A percentile compares a stretch with the other conserved stretches of the same genome.
Evolutionary conservation across 371 early-diverging fungal species (phyloP).

Genomic region (Catenaria anguillulae): DNA sequence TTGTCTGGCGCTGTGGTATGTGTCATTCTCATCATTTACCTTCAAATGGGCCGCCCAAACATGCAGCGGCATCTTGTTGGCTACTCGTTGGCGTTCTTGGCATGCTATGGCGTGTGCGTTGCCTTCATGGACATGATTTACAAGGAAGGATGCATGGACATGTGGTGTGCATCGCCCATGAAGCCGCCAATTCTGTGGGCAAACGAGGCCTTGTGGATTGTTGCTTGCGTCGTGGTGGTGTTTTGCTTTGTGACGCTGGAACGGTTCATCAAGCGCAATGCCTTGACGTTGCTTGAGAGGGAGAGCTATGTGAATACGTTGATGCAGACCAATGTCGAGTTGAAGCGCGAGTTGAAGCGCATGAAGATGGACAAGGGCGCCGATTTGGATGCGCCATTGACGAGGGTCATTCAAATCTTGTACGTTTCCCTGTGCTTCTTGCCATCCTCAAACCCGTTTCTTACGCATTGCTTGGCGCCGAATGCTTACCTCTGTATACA

Average conservation of each 20-base stretch:
- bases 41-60: slow-evolving; percentile 23
- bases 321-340: slow-evolving; percentile 25
- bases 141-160: slow-evolving; percentile 11
- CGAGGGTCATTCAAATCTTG: slow-evolving; percentile 22
- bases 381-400: slow-evolving; percentile 29
- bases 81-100: slow-evolving; percentile 14
- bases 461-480: no score
- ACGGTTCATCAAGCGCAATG: slow-evolving; percentile 24
- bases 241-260: slow-evolving; percentile 17
- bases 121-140: slow-evolving; percentile 16
- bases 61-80: slow-evolving; percentile 17
- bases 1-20: slow-evolving; percentile 25
- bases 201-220: slow-evolving; percentile 17
- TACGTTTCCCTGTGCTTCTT: background rate
- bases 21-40: slow-evolving; percentile 23
- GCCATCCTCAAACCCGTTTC: no score
- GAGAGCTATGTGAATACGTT: slow-evolving; percentile 22
- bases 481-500: no score
- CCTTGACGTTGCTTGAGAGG: slow-evolving; percentile 22
- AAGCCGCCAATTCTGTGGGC: slow-evolving; percentile 10
- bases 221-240: slow-evolving; percentile 14
- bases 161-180: slow-evolving; percentile 16
- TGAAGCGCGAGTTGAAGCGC: slow-evolving; percentile 21
- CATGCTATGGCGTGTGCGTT: slow-evolving; percentile 13
- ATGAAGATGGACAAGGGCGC: slow-evolving; percentile 14